phyloP scores from a whole-genome alignment of 495 filamentous ascomycete genomes.

The Cryomyces minteri region DNA sequence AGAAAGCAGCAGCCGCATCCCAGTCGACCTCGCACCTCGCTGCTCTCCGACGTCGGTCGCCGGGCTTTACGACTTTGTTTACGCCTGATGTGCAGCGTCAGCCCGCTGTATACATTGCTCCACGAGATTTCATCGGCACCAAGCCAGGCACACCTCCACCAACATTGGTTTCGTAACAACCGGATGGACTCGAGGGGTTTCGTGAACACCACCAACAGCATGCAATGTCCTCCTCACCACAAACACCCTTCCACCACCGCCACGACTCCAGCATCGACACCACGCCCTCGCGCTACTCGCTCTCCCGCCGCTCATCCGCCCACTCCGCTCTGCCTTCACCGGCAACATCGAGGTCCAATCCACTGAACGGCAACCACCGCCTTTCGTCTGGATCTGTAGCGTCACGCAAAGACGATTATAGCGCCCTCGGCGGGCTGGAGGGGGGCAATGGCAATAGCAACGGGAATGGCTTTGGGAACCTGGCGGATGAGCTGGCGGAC shows the following conservation, averaged over 20 bases:
- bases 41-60: too few relatives aligned
- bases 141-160: too few relatives aligned
- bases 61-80: too few relatives aligned
- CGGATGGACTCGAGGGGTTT: too few relatives aligned
- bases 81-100: too few relatives aligned
- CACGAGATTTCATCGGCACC: too few relatives aligned
- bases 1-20: too few relatives aligned
- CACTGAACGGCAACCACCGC: not conserved
- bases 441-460: not conserved
- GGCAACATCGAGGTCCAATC: not conserved
- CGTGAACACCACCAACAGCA: too few relatives aligned
- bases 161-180: too few relatives aligned
- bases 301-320: not conserved
- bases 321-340: not conserved
- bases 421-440: not conserved
- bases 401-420: conserved; percentile 2
- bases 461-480: conserved; percentile 5
- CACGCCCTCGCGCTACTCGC: not conserved
- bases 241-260: not conserved
- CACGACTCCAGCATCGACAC: not conserved
- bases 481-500: conserved; percentile 11
- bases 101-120: too few relatives aligned
- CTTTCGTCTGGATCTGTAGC: conserved; percentile 5
- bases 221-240: not conserved
- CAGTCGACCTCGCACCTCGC: too few relatives aligned